Evolutionary conservation across 257 asterid genomes (phyloP).

Genomic region (Nicotiana tomentosiformis): DNA sequence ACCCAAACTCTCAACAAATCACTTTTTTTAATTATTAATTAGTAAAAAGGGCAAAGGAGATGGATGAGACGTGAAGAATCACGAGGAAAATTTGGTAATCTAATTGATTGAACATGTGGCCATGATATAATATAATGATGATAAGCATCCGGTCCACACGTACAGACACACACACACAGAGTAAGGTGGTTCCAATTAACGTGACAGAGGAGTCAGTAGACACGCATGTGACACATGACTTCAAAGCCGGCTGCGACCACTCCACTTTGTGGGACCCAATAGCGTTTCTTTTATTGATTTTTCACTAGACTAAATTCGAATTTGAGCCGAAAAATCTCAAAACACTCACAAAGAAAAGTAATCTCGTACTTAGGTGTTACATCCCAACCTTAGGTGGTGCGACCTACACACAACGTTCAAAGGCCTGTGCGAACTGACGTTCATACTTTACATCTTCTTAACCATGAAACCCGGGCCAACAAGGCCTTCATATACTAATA

Average conservation of each 20-base stretch:
- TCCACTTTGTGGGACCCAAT: neutral
- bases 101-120: neutral
- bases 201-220: neutral
- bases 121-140: neutral
- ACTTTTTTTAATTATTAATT: neutral
- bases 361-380: too few relatives aligned
- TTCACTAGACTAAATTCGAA: too few relatives aligned
- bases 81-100: neutral
- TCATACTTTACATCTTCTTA: too few relatives aligned
- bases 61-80: neutral
- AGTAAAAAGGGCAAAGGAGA: neutral
- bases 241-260: neutral
- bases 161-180: too few relatives aligned
- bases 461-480: too few relatives aligned
- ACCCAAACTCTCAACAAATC: neutral
- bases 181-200: neutral
- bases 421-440: too few relatives aligned
- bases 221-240: neutral
- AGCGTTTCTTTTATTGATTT: too few relatives aligned
- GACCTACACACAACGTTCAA: too few relatives aligned
- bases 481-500: too few relatives aligned
- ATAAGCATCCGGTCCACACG: neutral
- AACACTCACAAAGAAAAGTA: too few relatives aligned
- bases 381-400: too few relatives aligned
- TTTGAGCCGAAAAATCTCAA: too few relatives aligned